A percentile compares a stretch with the other conserved stretches of the same genome.
Evolutionary conservation across 2,329 filamentous ascomycete genomes (phyloP).

Genomic region (Acephala macrosclerotiorum): DNA sequence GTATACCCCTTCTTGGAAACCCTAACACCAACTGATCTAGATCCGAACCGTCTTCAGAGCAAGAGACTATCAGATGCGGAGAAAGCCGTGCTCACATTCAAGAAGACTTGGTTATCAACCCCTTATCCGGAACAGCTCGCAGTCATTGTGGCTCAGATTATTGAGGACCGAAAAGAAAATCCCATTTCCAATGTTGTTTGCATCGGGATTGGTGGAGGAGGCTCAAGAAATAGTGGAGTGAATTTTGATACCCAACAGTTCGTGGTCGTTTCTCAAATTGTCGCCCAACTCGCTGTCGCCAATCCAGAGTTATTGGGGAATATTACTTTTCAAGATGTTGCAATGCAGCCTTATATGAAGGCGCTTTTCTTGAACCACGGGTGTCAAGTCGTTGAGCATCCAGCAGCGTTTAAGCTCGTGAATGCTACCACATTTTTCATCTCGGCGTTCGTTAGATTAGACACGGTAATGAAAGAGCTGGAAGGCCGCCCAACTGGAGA

Average conservation of each 20-base stretch:
- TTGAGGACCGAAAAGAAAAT: constrained; percentile 10
- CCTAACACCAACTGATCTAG: background rate
- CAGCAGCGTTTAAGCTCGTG: constrained; percentile 2
- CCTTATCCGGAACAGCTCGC: constrained; percentile 9
- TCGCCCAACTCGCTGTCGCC: constrained; percentile 4
- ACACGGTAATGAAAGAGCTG: background rate
- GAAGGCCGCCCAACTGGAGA: constrained; percentile 1
- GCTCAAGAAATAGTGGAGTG: background rate
- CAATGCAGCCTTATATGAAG: background rate
- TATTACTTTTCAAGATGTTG: constrained; percentile 13
- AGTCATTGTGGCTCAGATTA: constrained; percentile 13
- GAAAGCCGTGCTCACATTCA: background rate
- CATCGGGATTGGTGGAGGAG: constrained; percentile 9
- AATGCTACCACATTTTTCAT: constrained; percentile 12
- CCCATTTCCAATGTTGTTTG: constrained; percentile 14
- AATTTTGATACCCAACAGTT: constrained; percentile 2
- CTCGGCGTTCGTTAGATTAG: background rate
- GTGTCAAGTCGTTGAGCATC: constrained; percentile 8
- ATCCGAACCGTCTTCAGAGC: background rate
- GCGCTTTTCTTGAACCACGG: constrained; percentile 10
- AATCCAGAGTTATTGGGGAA: constrained; percentile 9
- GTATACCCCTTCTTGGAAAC: background rate
- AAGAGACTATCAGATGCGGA: background rate
- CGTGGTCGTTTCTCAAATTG: constrained; percentile 14
- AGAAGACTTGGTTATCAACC: constrained; percentile 7